Evolutionary conservation across 176 grass and related monocot genomes (phyloP).

Genomic region (Oryza meyeriana): DNA sequence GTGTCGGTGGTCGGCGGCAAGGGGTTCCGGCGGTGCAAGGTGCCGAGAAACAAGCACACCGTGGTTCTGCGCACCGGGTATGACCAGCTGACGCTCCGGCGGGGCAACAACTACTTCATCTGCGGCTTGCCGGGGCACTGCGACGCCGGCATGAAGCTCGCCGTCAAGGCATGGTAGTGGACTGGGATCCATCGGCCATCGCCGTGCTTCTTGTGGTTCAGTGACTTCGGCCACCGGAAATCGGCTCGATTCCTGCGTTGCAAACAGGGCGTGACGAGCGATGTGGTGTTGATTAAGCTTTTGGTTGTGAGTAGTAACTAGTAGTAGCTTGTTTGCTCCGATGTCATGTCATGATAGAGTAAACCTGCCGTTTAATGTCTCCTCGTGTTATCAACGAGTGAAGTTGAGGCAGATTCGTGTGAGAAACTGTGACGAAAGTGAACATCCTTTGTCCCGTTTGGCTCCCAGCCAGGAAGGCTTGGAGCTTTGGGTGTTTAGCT

Average conservation of each 20-base stretch:
- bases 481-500: not conserved
- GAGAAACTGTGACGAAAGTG: not conserved
- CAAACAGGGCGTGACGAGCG: not conserved
- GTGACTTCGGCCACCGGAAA: not conserved
- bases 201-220: not conserved
- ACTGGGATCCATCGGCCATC: no score
- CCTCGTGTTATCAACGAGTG: no score
- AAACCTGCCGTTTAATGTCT: no score
- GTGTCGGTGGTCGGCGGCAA: slow-evolving; percentile 24
- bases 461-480: no score
- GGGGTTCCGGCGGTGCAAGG: slow-evolving; percentile 17
- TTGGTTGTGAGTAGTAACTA: not conserved
- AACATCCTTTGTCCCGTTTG: not conserved
- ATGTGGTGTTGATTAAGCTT: no score
- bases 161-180: slow-evolving; percentile 27
- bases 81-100: slow-evolving; percentile 16
- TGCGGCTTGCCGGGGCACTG: slow-evolving; percentile 43
- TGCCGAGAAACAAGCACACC: not conserved
- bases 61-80: slow-evolving; percentile 15
- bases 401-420: no score
- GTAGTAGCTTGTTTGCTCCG: not conserved
- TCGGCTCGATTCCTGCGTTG: not conserved
- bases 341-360: not conserved
- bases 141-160: slow-evolving; percentile 40
- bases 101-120: slow-evolving; percentile 54